Conservation (phyloP, 129 eudicot species). For the Smallanthus sonchifolius region DNA sequence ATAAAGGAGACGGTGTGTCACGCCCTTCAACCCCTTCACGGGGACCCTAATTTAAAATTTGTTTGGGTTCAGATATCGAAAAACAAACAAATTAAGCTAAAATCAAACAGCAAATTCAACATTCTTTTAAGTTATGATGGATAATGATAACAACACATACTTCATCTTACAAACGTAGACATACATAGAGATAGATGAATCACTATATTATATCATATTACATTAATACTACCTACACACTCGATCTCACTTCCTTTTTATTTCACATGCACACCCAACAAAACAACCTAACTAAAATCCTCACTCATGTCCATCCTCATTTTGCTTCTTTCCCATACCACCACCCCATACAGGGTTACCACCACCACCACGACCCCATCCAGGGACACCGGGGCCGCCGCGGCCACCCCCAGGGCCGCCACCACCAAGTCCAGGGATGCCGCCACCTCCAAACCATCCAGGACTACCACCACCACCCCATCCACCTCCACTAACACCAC, state of each 20-base stretch:
- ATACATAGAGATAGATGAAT: neutral
- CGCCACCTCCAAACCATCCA: slow-evolving; percentile 27
- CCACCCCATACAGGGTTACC: neutral
- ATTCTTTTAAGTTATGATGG: too few relatives aligned
- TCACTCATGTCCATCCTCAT: slow-evolving; percentile 4
- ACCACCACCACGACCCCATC: neutral
- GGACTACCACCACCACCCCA: slow-evolving; percentile 39
- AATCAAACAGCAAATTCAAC: too few relatives aligned
- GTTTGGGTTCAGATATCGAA: too few relatives aligned
- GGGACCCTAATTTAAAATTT: too few relatives aligned
- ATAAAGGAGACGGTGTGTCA: too few relatives aligned
- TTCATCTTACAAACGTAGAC: neutral
- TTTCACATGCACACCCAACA: neutral
- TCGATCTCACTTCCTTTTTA: neutral
- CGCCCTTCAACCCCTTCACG: too few relatives aligned
- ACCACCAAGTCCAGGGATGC: slow-evolving; percentile 8
- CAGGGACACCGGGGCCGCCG: neutral
- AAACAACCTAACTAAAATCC: neutral
- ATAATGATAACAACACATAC: neutral
- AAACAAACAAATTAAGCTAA: too few relatives aligned
- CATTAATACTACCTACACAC: neutral
- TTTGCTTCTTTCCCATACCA: neutral
- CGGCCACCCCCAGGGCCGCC: slow-evolving; percentile 8
- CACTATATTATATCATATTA: neutral
- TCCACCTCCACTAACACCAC: slow-evolving; percentile 24